These are phyloP conservation scores for Starmerella apis DNA, from an alignment of 805 yeast genomes.

Conservation along the genomic window DNA sequence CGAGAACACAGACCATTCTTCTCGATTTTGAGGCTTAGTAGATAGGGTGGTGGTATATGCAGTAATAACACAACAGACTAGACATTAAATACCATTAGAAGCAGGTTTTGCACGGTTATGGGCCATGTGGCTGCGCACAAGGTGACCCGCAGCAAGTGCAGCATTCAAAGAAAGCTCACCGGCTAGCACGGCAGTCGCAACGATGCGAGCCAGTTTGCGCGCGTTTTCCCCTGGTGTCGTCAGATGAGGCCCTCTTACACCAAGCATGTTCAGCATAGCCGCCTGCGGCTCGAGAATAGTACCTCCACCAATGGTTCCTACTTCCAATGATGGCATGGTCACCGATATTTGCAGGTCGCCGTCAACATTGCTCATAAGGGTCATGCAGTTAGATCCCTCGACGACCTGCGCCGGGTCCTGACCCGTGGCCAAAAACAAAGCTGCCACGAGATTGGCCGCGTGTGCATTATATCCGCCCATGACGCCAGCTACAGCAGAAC, in stretches of 20 bases:
- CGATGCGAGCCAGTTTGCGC: slow-evolving; percentile 79
- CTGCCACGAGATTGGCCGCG: slow-evolving; percentile 93
- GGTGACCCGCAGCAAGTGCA: slow-evolving; percentile 96
- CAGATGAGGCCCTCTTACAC: slow-evolving; percentile 93
- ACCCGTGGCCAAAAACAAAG: slow-evolving; percentile 88
- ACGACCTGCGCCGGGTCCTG: slow-evolving; percentile 99
- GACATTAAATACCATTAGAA: neutral
- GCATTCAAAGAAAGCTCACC: slow-evolving; percentile 91
- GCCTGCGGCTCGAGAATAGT: slow-evolving; percentile 95
- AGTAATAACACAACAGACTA: neutral
- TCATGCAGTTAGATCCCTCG: slow-evolving; percentile 94
- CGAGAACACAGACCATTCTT: no score
- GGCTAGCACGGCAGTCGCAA: slow-evolving; percentile 90
- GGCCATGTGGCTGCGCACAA: slow-evolving; percentile 94
- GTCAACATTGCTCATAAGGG: slow-evolving; percentile 71
- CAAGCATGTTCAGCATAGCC: slow-evolving; percentile 86
- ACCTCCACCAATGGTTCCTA: slow-evolving; percentile 99
- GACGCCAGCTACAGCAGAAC: slow-evolving; percentile 97
- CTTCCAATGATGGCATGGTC: slow-evolving; percentile 99
- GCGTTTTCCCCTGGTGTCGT: slow-evolving; percentile 91
- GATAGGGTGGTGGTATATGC: no score
- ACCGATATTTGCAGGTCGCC: slow-evolving; percentile 87
- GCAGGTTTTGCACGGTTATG: slow-evolving; percentile 63
- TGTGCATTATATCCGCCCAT: slow-evolving; percentile 98
- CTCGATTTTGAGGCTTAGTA: no score